Base-by-base conservation (phyloP, 768 basidiomycete species). In the Leucocoprinus birnbaumii region DNA sequence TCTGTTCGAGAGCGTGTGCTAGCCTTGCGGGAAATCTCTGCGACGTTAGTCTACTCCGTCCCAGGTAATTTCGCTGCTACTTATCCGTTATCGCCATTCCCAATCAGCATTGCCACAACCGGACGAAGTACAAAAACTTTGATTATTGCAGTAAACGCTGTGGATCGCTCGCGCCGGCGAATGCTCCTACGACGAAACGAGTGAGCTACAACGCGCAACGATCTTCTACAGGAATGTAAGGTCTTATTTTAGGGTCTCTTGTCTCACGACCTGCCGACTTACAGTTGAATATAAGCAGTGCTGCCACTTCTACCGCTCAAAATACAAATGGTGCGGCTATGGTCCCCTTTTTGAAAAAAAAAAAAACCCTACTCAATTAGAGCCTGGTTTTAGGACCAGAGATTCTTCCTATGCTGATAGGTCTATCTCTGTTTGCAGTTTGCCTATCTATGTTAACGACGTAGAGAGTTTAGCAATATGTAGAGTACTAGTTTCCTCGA, bases 101-200 rank as follows among this genome's bases (percentile, higher is more conserved):
- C n/a, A n/a, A n/a, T n/a, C 58, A 81, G 80, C 69, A 78, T 57
- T 87, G 86, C 61, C 78, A 81, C 58, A 74, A 75, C 62, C 81
- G 79, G 57, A 80, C 83, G 3, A 87, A 84, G 65, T 82, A 77
- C 61, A 77, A 74, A 59, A 75, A 71, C 58, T 80, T 82, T 60
- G 78, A 81, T 48, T 87, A 76, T 61, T 87, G 86, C 56, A 81
- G 86, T 51, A 82, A 84, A 73, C 82, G 77, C 51, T 86, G 85
- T 60, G 84, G 83, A n/a, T 65, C 74, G 13, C 57, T 74, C 48
- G 84, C 83, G 21, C 68, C 66, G 24, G 62, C 68, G 10, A 61
- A 58, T n/a, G 66, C 63, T 5, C 66, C 61, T 21, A 53, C 48
- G 18, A 53, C 42, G 9, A 60, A 43, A 48, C 58, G 38, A 26